Conservation (phyloP, 106 monocot species). For the Platanthera zijinensis region DNA sequence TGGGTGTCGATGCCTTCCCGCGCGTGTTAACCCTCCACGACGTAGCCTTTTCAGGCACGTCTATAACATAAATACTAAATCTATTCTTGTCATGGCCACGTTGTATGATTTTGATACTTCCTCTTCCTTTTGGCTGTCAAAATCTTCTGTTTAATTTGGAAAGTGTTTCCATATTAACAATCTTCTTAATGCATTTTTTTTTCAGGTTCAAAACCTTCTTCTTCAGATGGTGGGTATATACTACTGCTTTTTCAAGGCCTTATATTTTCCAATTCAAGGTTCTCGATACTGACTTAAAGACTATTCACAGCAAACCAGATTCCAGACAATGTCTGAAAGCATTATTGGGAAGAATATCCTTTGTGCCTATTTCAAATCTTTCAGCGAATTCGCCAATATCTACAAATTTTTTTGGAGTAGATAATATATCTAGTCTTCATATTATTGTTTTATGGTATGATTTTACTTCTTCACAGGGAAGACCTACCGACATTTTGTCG, state of each 20-base stretch:
- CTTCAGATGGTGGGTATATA: conserved; percentile 58
- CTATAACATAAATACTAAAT: too few species aligned
- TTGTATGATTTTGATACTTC: neutral
- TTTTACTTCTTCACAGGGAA: neutral
- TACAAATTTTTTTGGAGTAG: neutral
- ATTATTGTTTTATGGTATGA: too few species aligned
- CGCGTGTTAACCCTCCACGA: too few species aligned
- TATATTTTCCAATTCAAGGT: neutral
- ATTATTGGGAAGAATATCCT: conserved; percentile 88
- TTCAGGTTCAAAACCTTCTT: conserved; percentile 79
- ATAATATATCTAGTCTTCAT: neutral
- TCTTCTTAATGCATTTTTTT: neutral
- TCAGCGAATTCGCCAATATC: neutral
- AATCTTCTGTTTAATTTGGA: neutral
- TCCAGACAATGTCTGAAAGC: conserved; percentile 67
- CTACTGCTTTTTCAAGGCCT: neutral
- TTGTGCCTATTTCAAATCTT: conserved; percentile 8
- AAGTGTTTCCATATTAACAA: conserved; percentile 2
- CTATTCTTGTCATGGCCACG: neutral
- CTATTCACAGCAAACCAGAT: conserved; percentile 61
- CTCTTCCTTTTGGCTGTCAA: neutral
- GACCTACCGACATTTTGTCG: neutral
- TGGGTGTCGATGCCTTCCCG: too few species aligned
- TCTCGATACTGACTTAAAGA: conserved; percentile 3
- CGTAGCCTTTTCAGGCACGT: too few species aligned